Conservation (phyloP, 495 filamentous ascomycete genomes). For the Baudoinia panamericana region DNA sequence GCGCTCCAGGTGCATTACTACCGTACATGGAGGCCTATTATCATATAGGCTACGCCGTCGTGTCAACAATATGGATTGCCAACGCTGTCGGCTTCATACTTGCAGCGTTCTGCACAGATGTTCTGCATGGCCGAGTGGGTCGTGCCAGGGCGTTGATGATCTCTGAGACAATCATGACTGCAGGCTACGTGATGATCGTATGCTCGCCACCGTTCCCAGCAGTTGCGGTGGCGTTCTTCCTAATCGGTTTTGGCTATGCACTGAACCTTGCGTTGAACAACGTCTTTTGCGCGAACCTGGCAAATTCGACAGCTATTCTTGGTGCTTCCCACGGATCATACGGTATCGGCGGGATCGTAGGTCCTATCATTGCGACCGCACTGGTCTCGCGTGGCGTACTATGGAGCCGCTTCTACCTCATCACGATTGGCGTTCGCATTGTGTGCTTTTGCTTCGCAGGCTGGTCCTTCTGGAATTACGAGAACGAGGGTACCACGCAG, state of each 20-base stretch:
- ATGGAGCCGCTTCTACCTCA: constrained; percentile 51
- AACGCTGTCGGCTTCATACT: constrained; percentile 62
- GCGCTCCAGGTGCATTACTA: constrained; percentile 57
- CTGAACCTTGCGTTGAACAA: constrained; percentile 59
- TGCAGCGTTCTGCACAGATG: constrained; percentile 52
- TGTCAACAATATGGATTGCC: constrained; percentile 68
- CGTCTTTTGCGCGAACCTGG: constrained; percentile 58
- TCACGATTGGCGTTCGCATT: constrained; percentile 39
- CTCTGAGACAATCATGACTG: constrained; percentile 35
- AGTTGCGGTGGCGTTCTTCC: constrained; percentile 50
- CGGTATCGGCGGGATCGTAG: constrained; percentile 54
- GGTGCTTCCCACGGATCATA: constrained; percentile 57
- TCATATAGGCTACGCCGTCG: constrained; percentile 55
- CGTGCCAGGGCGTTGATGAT: constrained; percentile 48
- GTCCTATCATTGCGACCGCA: constrained; percentile 57
- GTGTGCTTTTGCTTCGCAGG: constrained; percentile 37
- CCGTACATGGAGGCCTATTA: constrained; percentile 65
- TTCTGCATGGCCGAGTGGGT: constrained; percentile 43
- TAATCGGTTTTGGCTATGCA: constrained; percentile 54
- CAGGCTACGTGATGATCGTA: constrained; percentile 51
- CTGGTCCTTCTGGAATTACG: constrained; percentile 49
- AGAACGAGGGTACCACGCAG: constrained; percentile 33
- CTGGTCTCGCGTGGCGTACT: constrained; percentile 38
- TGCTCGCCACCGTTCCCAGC: constrained; percentile 55
- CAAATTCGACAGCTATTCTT: constrained; percentile 47